These are phyloP conservation scores for Aspergillus sp. DNA, from an alignment of 2,329 filamentous ascomycete species.

Conservation along the genomic window DNA sequence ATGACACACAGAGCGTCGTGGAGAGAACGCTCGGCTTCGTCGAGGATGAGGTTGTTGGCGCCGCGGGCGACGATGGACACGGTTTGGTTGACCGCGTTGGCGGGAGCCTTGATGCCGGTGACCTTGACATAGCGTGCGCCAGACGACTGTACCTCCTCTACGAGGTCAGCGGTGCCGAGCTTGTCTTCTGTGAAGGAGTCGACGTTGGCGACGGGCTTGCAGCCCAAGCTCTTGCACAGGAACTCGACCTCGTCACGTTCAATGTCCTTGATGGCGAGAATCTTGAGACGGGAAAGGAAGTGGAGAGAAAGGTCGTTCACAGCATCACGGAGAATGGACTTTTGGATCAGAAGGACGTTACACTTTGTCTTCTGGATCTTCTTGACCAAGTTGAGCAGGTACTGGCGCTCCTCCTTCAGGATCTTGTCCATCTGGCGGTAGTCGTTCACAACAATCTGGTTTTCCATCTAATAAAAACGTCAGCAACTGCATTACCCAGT, in stretches of 20 bases:
- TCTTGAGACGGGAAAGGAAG: slow-evolving; percentile 96
- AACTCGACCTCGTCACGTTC: slow-evolving; percentile 99
- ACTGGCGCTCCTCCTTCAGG: slow-evolving; percentile 96
- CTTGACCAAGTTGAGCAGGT: slow-evolving; percentile 98
- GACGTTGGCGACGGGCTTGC: slow-evolving; percentile 97
- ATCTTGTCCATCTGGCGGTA: slow-evolving; percentile 99
- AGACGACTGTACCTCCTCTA: slow-evolving; percentile 85
- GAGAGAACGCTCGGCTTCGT: slow-evolving; percentile 93
- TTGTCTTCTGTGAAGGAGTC: slow-evolving; percentile 99
- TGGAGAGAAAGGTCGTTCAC: slow-evolving; percentile 97
- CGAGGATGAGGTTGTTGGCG: slow-evolving; percentile 89
- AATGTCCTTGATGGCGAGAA: slow-evolving; percentile 94
- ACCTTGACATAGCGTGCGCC: slow-evolving; percentile 94
- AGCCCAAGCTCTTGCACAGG: slow-evolving; percentile 97
- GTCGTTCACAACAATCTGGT: slow-evolving; percentile 98
- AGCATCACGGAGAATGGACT: slow-evolving; percentile 94
- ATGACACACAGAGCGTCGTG: slow-evolving; percentile 98
- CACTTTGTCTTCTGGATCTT: slow-evolving; percentile 99
- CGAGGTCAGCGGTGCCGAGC: slow-evolving; percentile 85
- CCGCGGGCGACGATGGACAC: slow-evolving; percentile 93
- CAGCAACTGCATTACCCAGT: not conserved
- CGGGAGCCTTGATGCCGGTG: slow-evolving; percentile 79
- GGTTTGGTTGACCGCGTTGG: slow-evolving; percentile 63
- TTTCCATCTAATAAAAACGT: slow-evolving; percentile 74
- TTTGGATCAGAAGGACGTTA: slow-evolving; percentile 97